These are phyloP conservation scores for Parathielavia hyrcaniae DNA, from an alignment of 495 filamentous ascomycete genomes.

Conservation along the genomic window DNA sequence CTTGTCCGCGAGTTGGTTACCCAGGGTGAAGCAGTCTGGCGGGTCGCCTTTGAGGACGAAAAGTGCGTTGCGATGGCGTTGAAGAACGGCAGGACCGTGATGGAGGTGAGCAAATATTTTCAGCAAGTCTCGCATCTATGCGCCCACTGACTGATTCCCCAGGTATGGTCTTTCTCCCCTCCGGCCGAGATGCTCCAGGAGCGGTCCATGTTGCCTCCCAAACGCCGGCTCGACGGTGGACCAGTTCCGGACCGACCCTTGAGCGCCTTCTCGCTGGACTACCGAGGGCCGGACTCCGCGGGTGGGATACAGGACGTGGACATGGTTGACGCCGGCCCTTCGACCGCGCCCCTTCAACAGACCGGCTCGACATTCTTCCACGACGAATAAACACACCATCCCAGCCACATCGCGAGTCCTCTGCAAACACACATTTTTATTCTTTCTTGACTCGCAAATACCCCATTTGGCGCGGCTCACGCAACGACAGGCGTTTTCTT, in stretches of 20 bases:
- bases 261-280: slow-evolving; percentile 36
- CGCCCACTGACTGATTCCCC: slow-evolving; percentile 8
- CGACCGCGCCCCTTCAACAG: slow-evolving; percentile 37
- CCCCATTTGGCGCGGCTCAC: slow-evolving; percentile 1
- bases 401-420: background rate
- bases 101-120: slow-evolving; percentile 68
- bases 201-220: slow-evolving; percentile 33
- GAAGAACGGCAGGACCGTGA: slow-evolving; percentile 74
- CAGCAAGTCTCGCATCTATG: background rate
- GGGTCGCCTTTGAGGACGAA: slow-evolving; percentile 96
- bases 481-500: background rate
- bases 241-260: slow-evolving; percentile 36
- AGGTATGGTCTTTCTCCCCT: slow-evolving; percentile 91
- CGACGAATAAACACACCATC: slow-evolving; percentile 32
- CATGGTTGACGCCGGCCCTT: slow-evolving; percentile 45
- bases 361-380: slow-evolving; percentile 43
- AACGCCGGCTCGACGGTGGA: slow-evolving; percentile 29
- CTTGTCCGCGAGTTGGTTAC: slow-evolving; percentile 85
- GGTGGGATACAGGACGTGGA: slow-evolving; percentile 37
- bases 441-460: slow-evolving; percentile 4
- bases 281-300: slow-evolving; percentile 19
- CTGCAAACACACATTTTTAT: slow-evolving; percentile 1
- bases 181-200: slow-evolving; percentile 61
- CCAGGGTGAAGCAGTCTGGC: slow-evolving; percentile 91
- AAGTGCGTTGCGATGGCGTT: slow-evolving; percentile 95